Conservation (phyloP, 2,329 filamentous ascomycete species). For the Pezicula neosporulosa region DNA sequence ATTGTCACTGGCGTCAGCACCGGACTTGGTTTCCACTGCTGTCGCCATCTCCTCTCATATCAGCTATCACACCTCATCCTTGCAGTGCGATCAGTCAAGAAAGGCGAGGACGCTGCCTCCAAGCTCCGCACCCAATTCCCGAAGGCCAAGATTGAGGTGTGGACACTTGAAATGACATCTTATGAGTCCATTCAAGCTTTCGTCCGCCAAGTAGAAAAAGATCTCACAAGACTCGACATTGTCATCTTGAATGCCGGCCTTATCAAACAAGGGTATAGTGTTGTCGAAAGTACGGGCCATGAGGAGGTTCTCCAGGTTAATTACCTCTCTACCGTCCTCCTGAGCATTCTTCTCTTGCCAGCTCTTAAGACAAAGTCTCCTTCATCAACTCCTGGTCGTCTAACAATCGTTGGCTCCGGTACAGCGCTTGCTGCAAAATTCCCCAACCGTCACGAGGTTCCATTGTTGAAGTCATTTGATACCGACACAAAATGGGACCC, state of each 20-base stretch:
- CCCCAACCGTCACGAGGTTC: constrained; percentile 16
- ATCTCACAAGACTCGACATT: constrained; percentile 36
- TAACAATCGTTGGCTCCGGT: constrained; percentile 27
- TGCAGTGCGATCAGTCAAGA: constrained; percentile 37
- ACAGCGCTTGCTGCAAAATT: constrained; percentile 23
- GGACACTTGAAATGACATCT: constrained; percentile 42
- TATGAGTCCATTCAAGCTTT: constrained; percentile 43
- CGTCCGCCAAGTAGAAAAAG: constrained; percentile 26
- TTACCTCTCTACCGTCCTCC: constrained; percentile 17
- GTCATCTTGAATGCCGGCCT: constrained; percentile 37
- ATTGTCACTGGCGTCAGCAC: constrained; percentile 45
- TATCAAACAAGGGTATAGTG: neutral
- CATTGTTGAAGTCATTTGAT: constrained; percentile 28
- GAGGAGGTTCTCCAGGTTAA: constrained; percentile 35
- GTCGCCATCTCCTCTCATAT: constrained; percentile 33
- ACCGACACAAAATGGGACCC: constrained; percentile 9
- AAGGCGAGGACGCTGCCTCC: constrained; percentile 36
- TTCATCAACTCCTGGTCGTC: neutral
- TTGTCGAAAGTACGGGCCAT: constrained; percentile 28
- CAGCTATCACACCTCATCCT: constrained; percentile 40
- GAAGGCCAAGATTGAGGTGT: constrained; percentile 39
- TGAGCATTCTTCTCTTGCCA: constrained; percentile 13
- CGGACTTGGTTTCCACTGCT: constrained; percentile 41
- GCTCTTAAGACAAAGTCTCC: constrained; percentile 17
- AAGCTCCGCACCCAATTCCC: constrained; percentile 27